Conservation (phyloP, 2,329 filamentous ascomycete genomes). For the Penicillium corylophilum region DNA sequence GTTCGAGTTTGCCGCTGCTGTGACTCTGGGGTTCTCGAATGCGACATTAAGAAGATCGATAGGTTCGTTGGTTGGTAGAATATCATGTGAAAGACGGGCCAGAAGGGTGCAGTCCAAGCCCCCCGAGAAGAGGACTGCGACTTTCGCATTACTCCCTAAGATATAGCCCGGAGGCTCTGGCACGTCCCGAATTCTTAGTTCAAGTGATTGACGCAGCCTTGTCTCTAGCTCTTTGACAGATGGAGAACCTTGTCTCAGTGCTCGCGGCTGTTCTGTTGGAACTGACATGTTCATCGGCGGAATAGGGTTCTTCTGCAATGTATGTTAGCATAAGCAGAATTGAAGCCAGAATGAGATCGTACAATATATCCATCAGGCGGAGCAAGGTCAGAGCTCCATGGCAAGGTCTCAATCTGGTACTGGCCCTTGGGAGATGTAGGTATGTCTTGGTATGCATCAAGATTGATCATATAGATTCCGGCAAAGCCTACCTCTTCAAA, state of each 20-base stretch:
- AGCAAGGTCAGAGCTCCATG: conserved; percentile 26
- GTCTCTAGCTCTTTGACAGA: conserved; percentile 56
- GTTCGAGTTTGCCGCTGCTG: conserved; percentile 50
- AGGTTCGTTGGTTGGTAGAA: conserved; percentile 65
- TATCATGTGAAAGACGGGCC: conserved; percentile 74
- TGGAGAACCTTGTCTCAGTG: conserved; percentile 42
- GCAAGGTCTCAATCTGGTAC: conserved; percentile 27
- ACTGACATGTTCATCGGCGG: conserved; percentile 45
- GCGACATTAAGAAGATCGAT: conserved; percentile 94
- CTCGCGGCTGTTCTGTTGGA: conserved; percentile 30
- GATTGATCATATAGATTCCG: conserved; percentile 70
- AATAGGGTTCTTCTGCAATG: conserved; percentile 41
- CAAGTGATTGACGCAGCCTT: conserved; percentile 61
- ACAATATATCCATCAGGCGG: conserved; percentile 24
- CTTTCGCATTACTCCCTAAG: conserved; percentile 32
- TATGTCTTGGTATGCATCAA: conserved; percentile 37
- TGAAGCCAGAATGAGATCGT: conserved; percentile 2
- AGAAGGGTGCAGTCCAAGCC: conserved; percentile 90
- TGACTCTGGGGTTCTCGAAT: conserved; percentile 86
- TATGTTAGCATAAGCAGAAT: conserved; percentile 1
- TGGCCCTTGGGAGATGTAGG: conserved; percentile 10
- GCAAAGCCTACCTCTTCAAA: conserved; percentile 85
- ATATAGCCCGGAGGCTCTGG: conserved; percentile 54
- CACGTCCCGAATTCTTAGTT: conserved; percentile 63
- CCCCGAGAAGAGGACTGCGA: conserved; percentile 89